Percentiles rank a stretch among this genome's conserved stretches.
phyloP scores from a whole-genome alignment of 139 green algal genomes.

The Tetraselmis chui region DNA sequence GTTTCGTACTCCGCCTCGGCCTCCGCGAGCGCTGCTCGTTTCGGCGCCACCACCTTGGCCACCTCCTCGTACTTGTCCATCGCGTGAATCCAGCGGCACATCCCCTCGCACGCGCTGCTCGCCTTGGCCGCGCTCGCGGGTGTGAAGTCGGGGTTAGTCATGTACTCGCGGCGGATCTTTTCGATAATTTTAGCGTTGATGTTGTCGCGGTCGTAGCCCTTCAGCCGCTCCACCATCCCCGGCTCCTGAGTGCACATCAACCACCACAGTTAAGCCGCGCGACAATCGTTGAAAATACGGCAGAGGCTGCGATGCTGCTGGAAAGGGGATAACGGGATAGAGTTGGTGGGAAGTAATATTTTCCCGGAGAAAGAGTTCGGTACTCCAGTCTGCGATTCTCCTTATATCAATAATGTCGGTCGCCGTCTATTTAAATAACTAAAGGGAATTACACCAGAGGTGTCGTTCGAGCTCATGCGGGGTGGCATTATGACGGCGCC shows the following conservation, averaged over 20 bases:
- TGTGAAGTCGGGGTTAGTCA: slow-evolving; percentile 30
- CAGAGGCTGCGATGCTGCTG: too few relatives aligned
- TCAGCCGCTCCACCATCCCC: slow-evolving; percentile 24
- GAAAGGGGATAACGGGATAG: too few relatives aligned
- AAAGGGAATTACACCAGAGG: too few relatives aligned
- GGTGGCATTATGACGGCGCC: too few relatives aligned
- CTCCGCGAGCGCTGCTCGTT: slow-evolving; percentile 19
- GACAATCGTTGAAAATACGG: too few relatives aligned
- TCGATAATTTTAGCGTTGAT: slow-evolving; percentile 27
- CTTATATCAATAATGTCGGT: too few relatives aligned
- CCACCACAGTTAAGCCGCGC: too few relatives aligned
- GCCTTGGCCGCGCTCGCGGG: slow-evolving; percentile 26
- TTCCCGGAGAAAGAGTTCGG: too few relatives aligned
- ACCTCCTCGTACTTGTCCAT: slow-evolving; percentile 36
- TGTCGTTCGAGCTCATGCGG: too few relatives aligned
- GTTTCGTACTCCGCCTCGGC: slow-evolving; percentile 27
- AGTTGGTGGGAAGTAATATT: too few relatives aligned
- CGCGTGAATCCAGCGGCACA: slow-evolving; percentile 34
- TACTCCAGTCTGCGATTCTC: too few relatives aligned
- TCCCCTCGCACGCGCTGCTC: slow-evolving; percentile 23
- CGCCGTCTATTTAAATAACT: too few relatives aligned
- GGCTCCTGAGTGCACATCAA: slow-evolving; percentile 14
- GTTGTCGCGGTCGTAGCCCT: slow-evolving; percentile 41
- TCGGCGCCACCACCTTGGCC: slow-evolving; percentile 36
- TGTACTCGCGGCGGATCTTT: slow-evolving; percentile 26